Evolutionary conservation across 108 stramenopile species (phyloP), one percentile per base, ranked within the genome.

Genomic region (Fragilariopsis cylindrus): DNA sequence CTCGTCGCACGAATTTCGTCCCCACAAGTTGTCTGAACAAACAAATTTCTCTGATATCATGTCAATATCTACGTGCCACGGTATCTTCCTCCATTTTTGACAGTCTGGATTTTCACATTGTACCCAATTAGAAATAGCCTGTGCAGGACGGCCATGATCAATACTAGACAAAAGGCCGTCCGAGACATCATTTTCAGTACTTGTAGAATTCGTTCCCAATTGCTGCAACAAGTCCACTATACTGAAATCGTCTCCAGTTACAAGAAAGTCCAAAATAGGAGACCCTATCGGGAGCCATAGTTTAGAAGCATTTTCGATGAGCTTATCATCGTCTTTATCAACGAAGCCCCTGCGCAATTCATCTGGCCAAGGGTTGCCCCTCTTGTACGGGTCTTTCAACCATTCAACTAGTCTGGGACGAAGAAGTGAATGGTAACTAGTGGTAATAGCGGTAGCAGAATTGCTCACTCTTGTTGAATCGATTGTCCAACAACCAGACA

Each of bases 91-190:
- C 95, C 95, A 96, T 76, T 96, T 96, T 54, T 90, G 81, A 74
- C 95, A 96, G 7, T 76, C 70, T 50, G 90, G 88, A 65, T 92
- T 90, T 72, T 96, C 95, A 76, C 95, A 96, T 81, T 96, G 95
- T 3, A 96, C 92, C 95, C 95, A 96, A 79, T 91, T 93, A 8
- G 87, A 90, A 65, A 95, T 85, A 50, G 91, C 93, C 75, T 92
- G 90, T 4, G 93, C 91, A 9, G 93, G 93, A 76, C 92, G 85
- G 16, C 91, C 93, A 65, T 90, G 84, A 65, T 95, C 93, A 39
- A 95, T 84, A 42, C 84, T 88, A 15, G 87, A 86, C 54, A 92
- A 78, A 16, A 95, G 70, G 39, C 86, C 84, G 12, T 83, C 79
- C 4, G 77, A 70, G 18, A 18, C 53, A 41, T 21, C 46, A 7